These are phyloP conservation scores for Fusarium coicis DNA, from an alignment of 2,329 filamentous ascomycete genomes.

Conservation along the genomic window DNA sequence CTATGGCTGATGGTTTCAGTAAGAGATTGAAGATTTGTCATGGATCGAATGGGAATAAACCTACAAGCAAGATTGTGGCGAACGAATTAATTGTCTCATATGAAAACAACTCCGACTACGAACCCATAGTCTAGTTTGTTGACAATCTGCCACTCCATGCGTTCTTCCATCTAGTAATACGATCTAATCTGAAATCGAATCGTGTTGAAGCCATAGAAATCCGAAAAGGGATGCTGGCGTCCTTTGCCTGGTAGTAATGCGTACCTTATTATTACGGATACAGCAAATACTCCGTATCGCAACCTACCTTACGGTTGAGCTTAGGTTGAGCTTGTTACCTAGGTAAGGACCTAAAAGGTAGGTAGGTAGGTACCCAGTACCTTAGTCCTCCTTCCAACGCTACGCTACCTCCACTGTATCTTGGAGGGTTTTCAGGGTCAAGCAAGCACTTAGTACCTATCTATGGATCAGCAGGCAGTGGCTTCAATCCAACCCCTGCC, in stretches of 20 bases:
- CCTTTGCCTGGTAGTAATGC: background rate
- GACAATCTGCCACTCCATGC: background rate
- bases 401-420: background rate
- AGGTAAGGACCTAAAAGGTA: too few species aligned
- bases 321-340: background rate
- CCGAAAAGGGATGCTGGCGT: conserved; percentile 5
- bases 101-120: background rate
- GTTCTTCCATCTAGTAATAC: background rate
- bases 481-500: conserved; percentile 9
- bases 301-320: conserved; percentile 3
- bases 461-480: background rate
- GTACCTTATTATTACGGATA: background rate
- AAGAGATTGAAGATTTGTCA: background rate
- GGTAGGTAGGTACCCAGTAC: too few species aligned
- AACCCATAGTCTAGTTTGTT: background rate
- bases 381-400: background rate
- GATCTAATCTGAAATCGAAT: background rate
- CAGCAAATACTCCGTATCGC: background rate
- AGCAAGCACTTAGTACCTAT: background rate
- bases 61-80: background rate
- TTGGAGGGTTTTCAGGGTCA: background rate
- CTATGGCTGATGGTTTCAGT: background rate
- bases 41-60: background rate
- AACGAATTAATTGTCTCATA: conserved; percentile 4
- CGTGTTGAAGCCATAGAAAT: background rate